Percentiles rank a stretch among this genome's conserved stretches.
These are phyloP conservation scores for Hansenula sp. DNA, from an alignment of 1,139 yeast genomes.

Conservation along the genomic window DNA sequence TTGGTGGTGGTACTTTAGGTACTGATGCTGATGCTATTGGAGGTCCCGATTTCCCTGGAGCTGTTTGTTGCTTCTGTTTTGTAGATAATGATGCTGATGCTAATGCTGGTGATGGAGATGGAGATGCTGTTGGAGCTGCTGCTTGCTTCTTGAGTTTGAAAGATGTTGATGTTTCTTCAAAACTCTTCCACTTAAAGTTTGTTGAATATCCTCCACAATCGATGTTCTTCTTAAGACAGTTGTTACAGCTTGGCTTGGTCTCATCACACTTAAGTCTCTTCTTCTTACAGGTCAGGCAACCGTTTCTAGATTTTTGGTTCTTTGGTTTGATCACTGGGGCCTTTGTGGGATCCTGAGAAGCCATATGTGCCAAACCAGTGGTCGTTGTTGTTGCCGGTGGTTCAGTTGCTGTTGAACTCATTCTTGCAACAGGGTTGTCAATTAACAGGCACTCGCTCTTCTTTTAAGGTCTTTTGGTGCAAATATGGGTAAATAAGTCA, in stretches of 20 bases:
- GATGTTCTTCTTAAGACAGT: conserved; percentile 40
- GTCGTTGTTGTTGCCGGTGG: background rate
- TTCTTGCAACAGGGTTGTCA: too few relatives aligned
- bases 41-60: too few relatives aligned
- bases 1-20: background rate
- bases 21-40: background rate
- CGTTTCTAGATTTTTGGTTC: conserved; percentile 21
- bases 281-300: conserved; percentile 56
- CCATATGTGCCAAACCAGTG: background rate
- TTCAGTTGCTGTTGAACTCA: too few relatives aligned
- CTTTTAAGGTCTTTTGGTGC: too few relatives aligned
- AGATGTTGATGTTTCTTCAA: conserved; percentile 31
- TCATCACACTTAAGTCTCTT: conserved; percentile 57
- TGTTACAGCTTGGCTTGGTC: conserved; percentile 46
- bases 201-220: conserved; percentile 64
- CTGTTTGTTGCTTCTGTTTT: background rate
- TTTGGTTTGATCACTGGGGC: background rate
- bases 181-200: conserved; percentile 60
- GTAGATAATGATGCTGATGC: conserved; percentile 7
- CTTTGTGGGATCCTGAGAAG: too few relatives aligned
- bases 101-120: conserved; percentile 3
- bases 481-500: too few relatives aligned
- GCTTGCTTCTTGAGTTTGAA: conserved; percentile 8
- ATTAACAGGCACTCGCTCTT: background rate
- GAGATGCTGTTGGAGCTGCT: conserved; percentile 3